Evolutionary conservation across 2,329 filamentous ascomycete species (phyloP).

Genomic region (Fusarium coicis): DNA sequence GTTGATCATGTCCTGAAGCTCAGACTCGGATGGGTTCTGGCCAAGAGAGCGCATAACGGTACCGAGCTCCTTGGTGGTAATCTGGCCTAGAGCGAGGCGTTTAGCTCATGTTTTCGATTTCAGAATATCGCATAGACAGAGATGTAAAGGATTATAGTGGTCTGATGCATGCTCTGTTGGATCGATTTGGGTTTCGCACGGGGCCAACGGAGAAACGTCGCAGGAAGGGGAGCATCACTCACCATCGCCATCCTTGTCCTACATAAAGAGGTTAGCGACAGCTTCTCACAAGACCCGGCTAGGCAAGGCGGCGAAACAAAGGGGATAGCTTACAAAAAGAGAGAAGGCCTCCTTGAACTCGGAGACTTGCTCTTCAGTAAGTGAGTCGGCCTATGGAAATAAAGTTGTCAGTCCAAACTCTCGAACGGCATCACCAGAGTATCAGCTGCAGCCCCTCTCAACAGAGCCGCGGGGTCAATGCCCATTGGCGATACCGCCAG

Average conservation of each 20-base stretch:
- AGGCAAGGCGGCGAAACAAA: neutral
- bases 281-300: neutral
- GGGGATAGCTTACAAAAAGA: constrained; percentile 83
- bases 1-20: constrained; percentile 94
- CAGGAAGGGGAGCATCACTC: constrained; percentile 57
- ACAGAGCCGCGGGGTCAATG: constrained; percentile 42
- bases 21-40: constrained; percentile 90
- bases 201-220: constrained; percentile 15
- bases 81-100: constrained; percentile 72
- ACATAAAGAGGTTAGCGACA: constrained; percentile 45
- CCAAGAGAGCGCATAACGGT: constrained; percentile 92
- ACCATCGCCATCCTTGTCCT: constrained; percentile 95
- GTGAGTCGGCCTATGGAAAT: constrained; percentile 83
- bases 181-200: constrained; percentile 24
- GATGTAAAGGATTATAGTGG: neutral
- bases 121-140: constrained; percentile 7
- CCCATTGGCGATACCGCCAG: constrained; percentile 26
- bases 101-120: constrained; percentile 33
- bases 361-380: constrained; percentile 99
- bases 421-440: constrained; percentile 30
- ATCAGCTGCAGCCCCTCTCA: constrained; percentile 45
- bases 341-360: constrained; percentile 99
- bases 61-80: constrained; percentile 90
- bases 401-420: constrained; percentile 39
- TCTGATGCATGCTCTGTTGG: constrained; percentile 7